Evolutionary conservation across 2,329 filamentous ascomycete genomes (phyloP).

Genomic region (Westerdykella ornata): DNA sequence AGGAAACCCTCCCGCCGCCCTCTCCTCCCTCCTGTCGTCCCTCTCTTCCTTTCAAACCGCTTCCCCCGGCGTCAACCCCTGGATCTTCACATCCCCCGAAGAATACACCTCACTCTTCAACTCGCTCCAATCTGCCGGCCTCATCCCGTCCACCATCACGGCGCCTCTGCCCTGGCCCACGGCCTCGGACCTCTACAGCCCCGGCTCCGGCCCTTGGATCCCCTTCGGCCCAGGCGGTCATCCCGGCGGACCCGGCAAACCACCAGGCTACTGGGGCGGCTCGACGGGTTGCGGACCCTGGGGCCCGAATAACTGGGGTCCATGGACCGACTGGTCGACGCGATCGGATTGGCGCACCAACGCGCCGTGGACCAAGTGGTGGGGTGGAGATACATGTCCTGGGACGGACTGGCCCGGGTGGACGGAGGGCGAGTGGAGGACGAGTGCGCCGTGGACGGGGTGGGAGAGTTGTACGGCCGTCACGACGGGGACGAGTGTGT

Average conservation of each 20-base stretch:
- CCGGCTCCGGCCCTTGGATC: constrained; percentile 9
- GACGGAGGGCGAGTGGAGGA: constrained; percentile 33
- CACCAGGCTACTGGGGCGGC: constrained; percentile 5
- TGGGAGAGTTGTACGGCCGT: constrained; percentile 29
- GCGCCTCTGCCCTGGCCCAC: neutral
- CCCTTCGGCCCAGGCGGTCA: constrained; percentile 6
- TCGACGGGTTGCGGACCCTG: constrained; percentile 21
- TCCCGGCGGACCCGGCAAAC: neutral
- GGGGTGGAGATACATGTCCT: constrained; percentile 28
- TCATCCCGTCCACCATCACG: constrained; percentile 6
- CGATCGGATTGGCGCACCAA: constrained; percentile 18
- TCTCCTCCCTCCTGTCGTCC: neutral
- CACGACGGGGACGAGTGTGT: constrained; percentile 27
- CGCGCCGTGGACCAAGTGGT: constrained; percentile 33
- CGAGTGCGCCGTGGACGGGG: constrained; percentile 31
- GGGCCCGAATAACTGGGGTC: constrained; percentile 23
- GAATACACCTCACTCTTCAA: constrained; percentile 3
- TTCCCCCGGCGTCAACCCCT: too few relatives aligned
- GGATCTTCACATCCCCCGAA: too few relatives aligned
- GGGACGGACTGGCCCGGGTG: constrained; percentile 33
- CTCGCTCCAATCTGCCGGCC: constrained; percentile 5
- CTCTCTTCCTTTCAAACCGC: neutral
- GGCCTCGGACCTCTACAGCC: neutral
- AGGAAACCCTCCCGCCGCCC: neutral
- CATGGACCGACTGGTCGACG: constrained; percentile 26